Evolutionary conservation across 1,139 yeast species (phyloP).

Genomic region (Yarrowia galli): DNA sequence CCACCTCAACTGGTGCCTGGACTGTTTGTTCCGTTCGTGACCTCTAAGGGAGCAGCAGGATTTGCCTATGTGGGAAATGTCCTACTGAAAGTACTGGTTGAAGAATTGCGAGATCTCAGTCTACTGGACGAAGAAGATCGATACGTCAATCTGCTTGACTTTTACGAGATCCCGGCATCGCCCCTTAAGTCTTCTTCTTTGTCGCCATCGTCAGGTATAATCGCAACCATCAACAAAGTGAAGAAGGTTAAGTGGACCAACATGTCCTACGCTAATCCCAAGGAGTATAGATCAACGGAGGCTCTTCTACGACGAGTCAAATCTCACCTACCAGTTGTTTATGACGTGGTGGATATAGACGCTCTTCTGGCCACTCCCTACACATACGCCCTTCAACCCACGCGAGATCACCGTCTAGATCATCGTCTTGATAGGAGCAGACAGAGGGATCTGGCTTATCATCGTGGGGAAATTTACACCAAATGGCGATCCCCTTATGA

Average conservation of each 20-base stretch:
- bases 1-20: background rate
- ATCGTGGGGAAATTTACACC: background rate
- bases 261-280: no score
- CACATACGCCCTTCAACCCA: background rate
- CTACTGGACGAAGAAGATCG: background rate
- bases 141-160: background rate
- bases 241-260: no score
- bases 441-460: background rate
- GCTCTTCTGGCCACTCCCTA: background rate
- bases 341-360: background rate
- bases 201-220: no score
- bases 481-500: no score
- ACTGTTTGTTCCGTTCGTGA: background rate
- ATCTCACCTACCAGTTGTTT: background rate
- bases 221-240: no score
- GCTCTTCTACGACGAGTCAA: background rate
- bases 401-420: no score
- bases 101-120: background rate
- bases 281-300: background rate
- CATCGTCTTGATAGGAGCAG: background rate
- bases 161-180: background rate
- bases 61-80: background rate
- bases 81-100: background rate
- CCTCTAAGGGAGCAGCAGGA: background rate
- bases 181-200: background rate